These are phyloP conservation scores for Camellia japonica DNA, from an alignment of 148 eudicot genomes.

Conservation along the genomic window DNA sequence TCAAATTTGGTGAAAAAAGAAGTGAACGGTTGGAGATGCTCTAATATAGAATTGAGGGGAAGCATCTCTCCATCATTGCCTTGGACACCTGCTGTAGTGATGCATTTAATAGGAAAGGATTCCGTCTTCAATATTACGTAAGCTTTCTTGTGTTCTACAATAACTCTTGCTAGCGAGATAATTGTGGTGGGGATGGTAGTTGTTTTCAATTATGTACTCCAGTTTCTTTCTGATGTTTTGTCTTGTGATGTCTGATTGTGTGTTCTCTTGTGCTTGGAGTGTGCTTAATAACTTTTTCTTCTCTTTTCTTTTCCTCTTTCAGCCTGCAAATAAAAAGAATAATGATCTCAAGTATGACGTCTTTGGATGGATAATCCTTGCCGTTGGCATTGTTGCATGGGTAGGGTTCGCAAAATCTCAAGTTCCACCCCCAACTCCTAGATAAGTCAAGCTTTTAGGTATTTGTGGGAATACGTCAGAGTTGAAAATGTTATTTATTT, in stretches of 20 bases:
- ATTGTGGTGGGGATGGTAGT: neutral
- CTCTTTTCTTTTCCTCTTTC: slow-evolving; percentile 3
- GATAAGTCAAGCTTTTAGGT: slow-evolving; percentile 30
- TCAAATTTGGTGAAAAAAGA: too few species aligned
- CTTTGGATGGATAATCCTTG: slow-evolving; percentile 67
- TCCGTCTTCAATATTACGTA: too few species aligned
- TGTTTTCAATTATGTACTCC: neutral
- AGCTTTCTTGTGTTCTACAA: too few species aligned
- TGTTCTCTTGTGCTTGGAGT: neutral
- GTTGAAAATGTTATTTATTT: neutral
- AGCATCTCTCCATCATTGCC: neutral
- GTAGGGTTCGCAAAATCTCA: slow-evolving; percentile 72
- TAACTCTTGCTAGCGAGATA: neutral
- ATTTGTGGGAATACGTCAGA: neutral
- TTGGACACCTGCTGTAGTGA: neutral
- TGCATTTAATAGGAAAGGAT: neutral
- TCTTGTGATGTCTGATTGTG: neutral
- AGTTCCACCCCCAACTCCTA: slow-evolving; percentile 70
- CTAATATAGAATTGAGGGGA: neutral
- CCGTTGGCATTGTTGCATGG: slow-evolving; percentile 74
- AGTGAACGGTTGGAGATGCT: too few species aligned
- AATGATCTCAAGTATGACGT: slow-evolving; percentile 59
- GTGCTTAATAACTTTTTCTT: neutral
- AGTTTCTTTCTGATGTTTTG: neutral
- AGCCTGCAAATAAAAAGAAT: slow-evolving; percentile 40